Evolutionary conservation across 768 basidiomycete genomes (phyloP).

Genomic region (Suillus paluster): DNA sequence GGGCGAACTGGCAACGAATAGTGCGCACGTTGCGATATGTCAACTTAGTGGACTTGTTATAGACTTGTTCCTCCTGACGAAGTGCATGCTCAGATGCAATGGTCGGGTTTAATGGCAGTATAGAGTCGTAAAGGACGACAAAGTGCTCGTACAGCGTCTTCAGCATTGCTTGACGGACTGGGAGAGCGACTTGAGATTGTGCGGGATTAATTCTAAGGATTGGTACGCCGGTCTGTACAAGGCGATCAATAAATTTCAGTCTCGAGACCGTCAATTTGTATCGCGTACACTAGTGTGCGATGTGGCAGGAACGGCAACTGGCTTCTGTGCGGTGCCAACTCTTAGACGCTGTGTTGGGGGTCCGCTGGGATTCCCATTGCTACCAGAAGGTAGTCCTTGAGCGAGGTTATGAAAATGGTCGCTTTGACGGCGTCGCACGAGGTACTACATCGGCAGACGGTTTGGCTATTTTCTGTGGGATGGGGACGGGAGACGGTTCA

Average conservation of each 20-base stretch:
- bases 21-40: conserved; percentile 81
- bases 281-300: conserved; percentile 36
- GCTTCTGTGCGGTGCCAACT: conserved; percentile 46
- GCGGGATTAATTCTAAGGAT: conserved; percentile 68
- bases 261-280: background rate
- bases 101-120: conserved; percentile 57
- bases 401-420: conserved; percentile 38
- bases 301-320: conserved; percentile 47
- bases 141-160: conserved; percentile 79
- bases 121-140: conserved; percentile 60
- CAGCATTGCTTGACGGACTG: conserved; percentile 78
- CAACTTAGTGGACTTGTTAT: conserved; percentile 70
- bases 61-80: conserved; percentile 80
- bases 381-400: conserved; percentile 32
- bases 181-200: conserved; percentile 71
- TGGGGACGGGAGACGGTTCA: conserved; percentile 8
- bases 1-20: background rate
- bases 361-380: conserved; percentile 34
- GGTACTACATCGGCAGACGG: conserved; percentile 10
- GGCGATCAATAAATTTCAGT: conserved; percentile 1
- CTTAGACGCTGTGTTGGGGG: conserved; percentile 72
- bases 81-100: conserved; percentile 81
- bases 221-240: conserved; percentile 59
- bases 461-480: conserved; percentile 18
- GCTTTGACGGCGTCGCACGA: conserved; percentile 54